phyloP scores from a whole-genome alignment of 306 rosid genomes.

The Gastrolobium villosum region DNA sequence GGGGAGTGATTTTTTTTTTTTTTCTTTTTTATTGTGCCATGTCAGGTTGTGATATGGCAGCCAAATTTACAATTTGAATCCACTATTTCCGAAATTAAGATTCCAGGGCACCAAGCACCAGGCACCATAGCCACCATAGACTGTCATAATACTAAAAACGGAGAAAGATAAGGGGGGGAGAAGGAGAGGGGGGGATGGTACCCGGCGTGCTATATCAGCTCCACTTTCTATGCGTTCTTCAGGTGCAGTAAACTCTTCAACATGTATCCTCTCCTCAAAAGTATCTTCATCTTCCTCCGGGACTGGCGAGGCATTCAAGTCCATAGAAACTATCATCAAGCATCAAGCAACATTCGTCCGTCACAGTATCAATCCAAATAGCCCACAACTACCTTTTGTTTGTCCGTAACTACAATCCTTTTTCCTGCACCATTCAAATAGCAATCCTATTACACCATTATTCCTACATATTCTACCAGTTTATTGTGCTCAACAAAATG shows the following conservation, averaged over 20 bases:
- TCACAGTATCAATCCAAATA: slow-evolving; percentile 38
- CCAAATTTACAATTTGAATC: slow-evolving; percentile 23
- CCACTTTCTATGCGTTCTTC: slow-evolving; percentile 84
- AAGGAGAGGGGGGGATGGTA: slow-evolving; percentile 44
- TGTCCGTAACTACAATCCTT: slow-evolving; percentile 21
- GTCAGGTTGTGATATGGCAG: not conserved
- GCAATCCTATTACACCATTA: slow-evolving; percentile 39
- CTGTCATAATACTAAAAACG: slow-evolving; percentile 3
- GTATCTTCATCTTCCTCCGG: slow-evolving; percentile 96
- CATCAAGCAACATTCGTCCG: slow-evolving; percentile 64
- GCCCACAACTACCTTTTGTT: slow-evolving; percentile 36
- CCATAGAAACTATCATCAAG: slow-evolving; percentile 95
- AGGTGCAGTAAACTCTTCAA: slow-evolving; percentile 64
- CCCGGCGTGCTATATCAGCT: slow-evolving; percentile 94
- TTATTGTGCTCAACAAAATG: slow-evolving; percentile 4
- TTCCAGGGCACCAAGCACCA: not conserved
- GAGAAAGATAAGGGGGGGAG: not conserved
- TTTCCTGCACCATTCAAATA: slow-evolving; percentile 50
- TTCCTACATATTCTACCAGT: slow-evolving; percentile 4
- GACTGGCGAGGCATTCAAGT: slow-evolving; percentile 95
- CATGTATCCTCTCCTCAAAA: slow-evolving; percentile 62
- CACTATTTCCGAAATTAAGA: not conserved
- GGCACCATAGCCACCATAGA: not conserved
- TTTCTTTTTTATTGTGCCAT: not conserved
- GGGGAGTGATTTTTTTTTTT: no score